Conservation (phyloP, 2,329 filamentous ascomycete genomes). For the Atkinsonella texensis region DNA sequence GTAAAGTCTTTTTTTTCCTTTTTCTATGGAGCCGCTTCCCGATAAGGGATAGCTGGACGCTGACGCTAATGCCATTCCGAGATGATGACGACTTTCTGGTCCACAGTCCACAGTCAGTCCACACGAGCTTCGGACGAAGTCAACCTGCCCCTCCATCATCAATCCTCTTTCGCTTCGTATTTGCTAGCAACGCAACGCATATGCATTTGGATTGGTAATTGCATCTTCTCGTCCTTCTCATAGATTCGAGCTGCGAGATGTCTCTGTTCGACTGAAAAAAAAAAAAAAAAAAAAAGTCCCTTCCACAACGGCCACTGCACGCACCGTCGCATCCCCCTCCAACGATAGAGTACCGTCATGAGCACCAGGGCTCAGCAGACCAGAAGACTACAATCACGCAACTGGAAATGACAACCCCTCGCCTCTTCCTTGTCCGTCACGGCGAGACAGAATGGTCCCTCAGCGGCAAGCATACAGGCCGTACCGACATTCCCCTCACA, state of each 20-base stretch:
- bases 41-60: not conserved
- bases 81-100: not conserved
- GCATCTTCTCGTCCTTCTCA: too few species aligned
- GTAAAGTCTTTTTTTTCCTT: too few species aligned
- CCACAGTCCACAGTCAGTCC: not conserved
- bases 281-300: too few species aligned
- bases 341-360: too few species aligned
- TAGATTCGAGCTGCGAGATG: too few species aligned
- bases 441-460: constrained; percentile 95
- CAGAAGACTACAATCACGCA: not conserved
- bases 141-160: not conserved
- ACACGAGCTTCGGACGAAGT: not conserved
- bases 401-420: constrained; percentile 37
- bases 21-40: not conserved
- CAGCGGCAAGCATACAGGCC: constrained; percentile 72
- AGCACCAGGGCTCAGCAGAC: too few species aligned
- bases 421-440: constrained; percentile 75
- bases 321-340: too few species aligned
- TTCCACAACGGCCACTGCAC: too few species aligned
- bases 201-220: too few species aligned
- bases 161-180: not conserved
- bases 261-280: too few species aligned
- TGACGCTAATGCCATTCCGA: not conserved
- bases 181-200: too few species aligned
- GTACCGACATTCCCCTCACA: constrained; percentile 78